Percentiles rank a stretch among this genome's conserved stretches.
Conservation (phyloP, 192 early-diverging fungal species). For the Allomyces macrogynus region DNA sequence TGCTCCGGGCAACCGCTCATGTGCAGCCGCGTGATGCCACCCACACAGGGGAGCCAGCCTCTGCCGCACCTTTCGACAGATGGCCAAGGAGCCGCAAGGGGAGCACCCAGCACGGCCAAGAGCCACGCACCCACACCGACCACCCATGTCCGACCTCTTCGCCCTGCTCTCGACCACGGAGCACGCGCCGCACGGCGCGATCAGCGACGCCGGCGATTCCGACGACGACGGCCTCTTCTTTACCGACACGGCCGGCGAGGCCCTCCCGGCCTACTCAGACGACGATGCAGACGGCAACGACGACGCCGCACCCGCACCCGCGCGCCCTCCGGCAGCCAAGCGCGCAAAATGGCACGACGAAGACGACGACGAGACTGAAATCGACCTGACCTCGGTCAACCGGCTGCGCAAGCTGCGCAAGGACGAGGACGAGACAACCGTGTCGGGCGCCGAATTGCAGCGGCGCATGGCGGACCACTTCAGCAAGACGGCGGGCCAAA, state of each 20-base stretch:
- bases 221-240: not conserved
- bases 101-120: too few species aligned
- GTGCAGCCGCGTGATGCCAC: too few species aligned
- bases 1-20: too few species aligned
- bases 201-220: not conserved
- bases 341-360: constrained; percentile 46
- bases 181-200: too few species aligned
- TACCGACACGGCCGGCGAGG: not conserved
- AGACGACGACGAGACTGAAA: constrained; percentile 42
- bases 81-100: too few species aligned
- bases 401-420: constrained; percentile 60
- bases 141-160: too few species aligned
- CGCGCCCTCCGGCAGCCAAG: not conserved
- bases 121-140: too few species aligned
- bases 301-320: too few species aligned
- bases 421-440: constrained; percentile 45
- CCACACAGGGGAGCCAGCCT: too few species aligned
- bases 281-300: not conserved
- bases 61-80: too few species aligned
- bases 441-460: constrained; percentile 67
- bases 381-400: constrained; percentile 44
- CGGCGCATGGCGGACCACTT: constrained; percentile 59
- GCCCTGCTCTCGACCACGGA: too few species aligned
- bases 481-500: not conserved
- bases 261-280: not conserved